Conservation (phyloP, 768 basidiomycete genomes). For the Kondoa malvinella region DNA sequence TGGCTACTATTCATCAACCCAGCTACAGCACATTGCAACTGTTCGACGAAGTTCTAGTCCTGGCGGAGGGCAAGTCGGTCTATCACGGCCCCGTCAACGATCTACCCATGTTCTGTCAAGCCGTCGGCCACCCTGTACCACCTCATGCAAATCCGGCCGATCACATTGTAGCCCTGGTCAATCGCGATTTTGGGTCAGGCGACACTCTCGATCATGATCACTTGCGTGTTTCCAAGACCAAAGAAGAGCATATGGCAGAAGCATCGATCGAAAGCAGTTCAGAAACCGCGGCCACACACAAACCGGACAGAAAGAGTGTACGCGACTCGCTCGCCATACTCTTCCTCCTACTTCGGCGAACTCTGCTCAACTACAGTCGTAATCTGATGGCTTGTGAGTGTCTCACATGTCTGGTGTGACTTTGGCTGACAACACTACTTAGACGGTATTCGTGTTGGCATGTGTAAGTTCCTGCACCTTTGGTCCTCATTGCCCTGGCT, state of each 20-base stretch:
- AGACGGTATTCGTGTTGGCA: constrained; percentile 41
- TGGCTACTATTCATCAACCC: constrained; percentile 55
- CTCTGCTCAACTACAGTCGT: constrained; percentile 39
- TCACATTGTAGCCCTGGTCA: constrained; percentile 45
- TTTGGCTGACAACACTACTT: neutral
- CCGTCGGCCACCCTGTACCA: constrained; percentile 31
- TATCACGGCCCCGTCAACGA: constrained; percentile 33
- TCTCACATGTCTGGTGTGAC: neutral
- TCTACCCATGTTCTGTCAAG: constrained; percentile 31
- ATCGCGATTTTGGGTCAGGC: constrained; percentile 22
- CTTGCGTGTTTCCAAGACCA: neutral
- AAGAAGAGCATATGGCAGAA: neutral
- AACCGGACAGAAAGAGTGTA: neutral
- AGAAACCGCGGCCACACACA: neutral
- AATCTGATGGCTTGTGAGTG: constrained; percentile 41
- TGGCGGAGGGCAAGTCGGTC: constrained; percentile 41
- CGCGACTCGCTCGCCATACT: neutral
- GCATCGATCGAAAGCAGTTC: neutral
- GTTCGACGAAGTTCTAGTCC: constrained; percentile 46
- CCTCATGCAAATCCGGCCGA: constrained; percentile 42
- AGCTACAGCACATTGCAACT: constrained; percentile 44
- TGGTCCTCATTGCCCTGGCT: neutral
- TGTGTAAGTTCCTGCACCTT: constrained; percentile 34
- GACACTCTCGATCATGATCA: neutral
- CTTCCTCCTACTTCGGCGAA: constrained; percentile 36